phyloP scores from a whole-genome alignment of 768 basidiomycete species.

The Chalciporus pseudorubinellus region DNA sequence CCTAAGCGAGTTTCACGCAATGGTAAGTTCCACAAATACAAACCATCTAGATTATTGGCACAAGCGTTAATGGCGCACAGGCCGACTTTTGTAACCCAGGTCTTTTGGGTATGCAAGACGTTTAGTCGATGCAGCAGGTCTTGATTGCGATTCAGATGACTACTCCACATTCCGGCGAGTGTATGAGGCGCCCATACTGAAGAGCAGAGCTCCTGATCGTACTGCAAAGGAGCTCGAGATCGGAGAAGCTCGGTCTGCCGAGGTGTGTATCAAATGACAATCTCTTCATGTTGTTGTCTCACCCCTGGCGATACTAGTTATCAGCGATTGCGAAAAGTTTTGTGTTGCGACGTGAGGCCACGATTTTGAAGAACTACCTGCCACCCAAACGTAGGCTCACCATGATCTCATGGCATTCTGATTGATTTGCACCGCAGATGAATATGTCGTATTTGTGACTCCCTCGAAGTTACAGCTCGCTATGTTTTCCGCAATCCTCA shows the following conservation, averaged over 20 bases:
- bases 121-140: neutral
- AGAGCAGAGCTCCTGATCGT: constrained; percentile 77
- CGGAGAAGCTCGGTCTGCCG: constrained; percentile 73
- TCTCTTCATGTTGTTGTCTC: neutral
- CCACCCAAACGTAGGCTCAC: constrained; percentile 81
- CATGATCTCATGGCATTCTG: neutral
- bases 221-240: constrained; percentile 68
- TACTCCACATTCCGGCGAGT: constrained; percentile 73
- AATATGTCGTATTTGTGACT: constrained; percentile 96
- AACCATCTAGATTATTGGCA: neutral
- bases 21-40: constrained; percentile 54
- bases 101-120: constrained; percentile 57
- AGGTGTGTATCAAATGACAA: constrained; percentile 44
- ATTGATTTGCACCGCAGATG: constrained; percentile 50
- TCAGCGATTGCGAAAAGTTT: constrained; percentile 77
- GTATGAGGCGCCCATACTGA: constrained; percentile 86
- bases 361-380: constrained; percentile 75
- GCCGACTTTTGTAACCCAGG: constrained; percentile 95
- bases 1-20: constrained; percentile 90
- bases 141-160: constrained; percentile 49
- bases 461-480: constrained; percentile 81
- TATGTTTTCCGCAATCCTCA: constrained; percentile 75
- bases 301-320: constrained; percentile 44
- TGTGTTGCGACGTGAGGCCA: constrained; percentile 85
- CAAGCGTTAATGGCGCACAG: constrained; percentile 36